phyloP scores from a whole-genome alignment of 2,329 filamentous ascomycete genomes.

The Phialocephala sp. region DNA sequence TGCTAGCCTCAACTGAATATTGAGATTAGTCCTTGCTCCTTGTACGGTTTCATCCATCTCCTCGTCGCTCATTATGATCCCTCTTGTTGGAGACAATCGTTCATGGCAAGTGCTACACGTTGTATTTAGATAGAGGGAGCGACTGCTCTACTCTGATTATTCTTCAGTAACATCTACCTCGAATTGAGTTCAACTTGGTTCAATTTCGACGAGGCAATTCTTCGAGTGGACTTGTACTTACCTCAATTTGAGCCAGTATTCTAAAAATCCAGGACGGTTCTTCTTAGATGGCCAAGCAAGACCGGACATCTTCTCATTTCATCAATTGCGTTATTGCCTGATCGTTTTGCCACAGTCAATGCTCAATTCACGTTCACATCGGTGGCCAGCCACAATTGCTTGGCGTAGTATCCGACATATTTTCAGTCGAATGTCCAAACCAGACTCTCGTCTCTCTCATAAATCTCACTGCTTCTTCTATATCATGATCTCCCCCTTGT shows the following conservation, averaged over 20 bases:
- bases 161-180: conserved; percentile 20
- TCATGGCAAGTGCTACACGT: conserved; percentile 47
- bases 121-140: background rate
- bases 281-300: conserved; percentile 24
- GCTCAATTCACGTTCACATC: conserved; percentile 40
- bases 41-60: conserved; percentile 49
- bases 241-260: conserved; percentile 33
- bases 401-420: conserved; percentile 46
- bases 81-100: conserved; percentile 46
- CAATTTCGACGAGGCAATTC: background rate
- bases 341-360: conserved; percentile 48
- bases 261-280: conserved; percentile 28
- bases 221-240: background rate
- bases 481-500: conserved; percentile 27
- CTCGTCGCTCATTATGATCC: conserved; percentile 41
- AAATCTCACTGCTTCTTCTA: conserved; percentile 42
- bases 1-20: conserved; percentile 53
- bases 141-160: background rate
- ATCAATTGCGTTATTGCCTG: conserved; percentile 25
- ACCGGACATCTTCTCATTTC: conserved; percentile 31
- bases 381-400: conserved; percentile 18
- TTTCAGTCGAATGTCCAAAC: conserved; percentile 60
- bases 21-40: conserved; percentile 53
- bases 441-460: conserved; percentile 54
- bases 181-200: conserved; percentile 30